Evolutionary conservation across 441 rosid genomes (phyloP).

Genomic region (Erodium chrysanthum): DNA sequence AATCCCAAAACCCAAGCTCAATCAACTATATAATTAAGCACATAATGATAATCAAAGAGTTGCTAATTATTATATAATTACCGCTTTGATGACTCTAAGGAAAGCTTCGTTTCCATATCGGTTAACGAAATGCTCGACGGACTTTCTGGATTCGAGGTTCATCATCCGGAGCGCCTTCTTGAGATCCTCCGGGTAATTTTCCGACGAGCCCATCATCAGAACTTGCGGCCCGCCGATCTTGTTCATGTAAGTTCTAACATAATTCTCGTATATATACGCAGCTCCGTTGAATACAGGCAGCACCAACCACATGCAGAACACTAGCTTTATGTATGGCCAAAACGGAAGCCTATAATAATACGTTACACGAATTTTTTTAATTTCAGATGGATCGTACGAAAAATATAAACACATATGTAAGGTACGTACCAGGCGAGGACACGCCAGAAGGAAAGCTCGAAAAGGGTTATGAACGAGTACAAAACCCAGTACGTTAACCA

Average conservation of each 20-base stretch:
- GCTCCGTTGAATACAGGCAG: constrained; percentile 59
- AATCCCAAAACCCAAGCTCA: too few species aligned
- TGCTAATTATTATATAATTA: constrained; percentile 10
- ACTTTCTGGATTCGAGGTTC: constrained; percentile 74
- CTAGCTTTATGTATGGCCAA: constrained; percentile 49
- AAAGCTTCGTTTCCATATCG: constrained; percentile 68
- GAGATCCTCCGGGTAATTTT: constrained; percentile 37
- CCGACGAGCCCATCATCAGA: constrained; percentile 12
- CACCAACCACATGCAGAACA: constrained; percentile 57
- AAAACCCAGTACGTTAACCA: constrained; percentile 73
- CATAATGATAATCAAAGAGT: background rate
- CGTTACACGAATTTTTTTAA: too few species aligned
- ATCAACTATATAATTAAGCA: too few species aligned
- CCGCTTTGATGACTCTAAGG: constrained; percentile 65
- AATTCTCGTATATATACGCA: constrained; percentile 45
- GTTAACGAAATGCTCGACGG: constrained; percentile 52
- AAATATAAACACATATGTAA: too few species aligned
- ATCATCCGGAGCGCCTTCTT: constrained; percentile 69
- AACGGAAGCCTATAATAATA: constrained; percentile 42
- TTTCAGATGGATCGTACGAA: too few species aligned
- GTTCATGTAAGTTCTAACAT: constrained; percentile 46
- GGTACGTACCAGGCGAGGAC: constrained; percentile 44
- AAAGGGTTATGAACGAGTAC: constrained; percentile 51
- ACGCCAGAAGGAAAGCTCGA: constrained; percentile 42
- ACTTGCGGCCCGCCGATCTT: constrained; percentile 32